Evolutionary conservation across 1,284 basidiomycete genomes (phyloP).

Genomic region (Ustilago cynodontis): DNA sequence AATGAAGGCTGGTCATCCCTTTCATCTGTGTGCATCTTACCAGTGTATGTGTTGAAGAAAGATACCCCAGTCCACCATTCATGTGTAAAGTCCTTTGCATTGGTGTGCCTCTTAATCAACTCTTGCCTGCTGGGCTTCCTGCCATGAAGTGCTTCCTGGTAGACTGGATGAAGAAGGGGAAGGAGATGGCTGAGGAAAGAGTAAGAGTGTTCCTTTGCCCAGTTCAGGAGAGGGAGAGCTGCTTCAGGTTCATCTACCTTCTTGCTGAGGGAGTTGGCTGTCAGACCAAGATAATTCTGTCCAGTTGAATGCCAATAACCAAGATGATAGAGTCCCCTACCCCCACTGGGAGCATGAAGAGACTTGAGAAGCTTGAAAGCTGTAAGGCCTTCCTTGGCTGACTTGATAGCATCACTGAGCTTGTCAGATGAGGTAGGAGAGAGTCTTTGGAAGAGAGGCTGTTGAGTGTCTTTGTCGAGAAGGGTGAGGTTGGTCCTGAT

Average conservation of each 20-base stretch:
- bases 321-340: not conserved
- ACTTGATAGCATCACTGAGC: not conserved
- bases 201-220: not conserved
- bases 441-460: not conserved
- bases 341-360: not conserved
- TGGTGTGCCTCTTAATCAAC: not conserved
- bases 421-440: not conserved
- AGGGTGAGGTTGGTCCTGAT: not conserved
- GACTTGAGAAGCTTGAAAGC: not conserved
- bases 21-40: not conserved
- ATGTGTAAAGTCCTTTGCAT: not conserved
- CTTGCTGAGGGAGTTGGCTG: not conserved
- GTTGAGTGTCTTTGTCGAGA: not conserved
- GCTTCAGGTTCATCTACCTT: not conserved
- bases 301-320: not conserved
- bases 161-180: not conserved
- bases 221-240: not conserved
- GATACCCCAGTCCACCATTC: constrained; percentile 8
- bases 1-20: constrained; percentile 7
- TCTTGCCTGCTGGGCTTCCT: constrained; percentile 2
- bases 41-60: constrained; percentile 10
- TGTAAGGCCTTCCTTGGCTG: not conserved
- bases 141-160: not conserved
- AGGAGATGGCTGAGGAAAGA: not conserved
- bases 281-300: not conserved